Evolutionary conservation across 768 basidiomycete species (phyloP).

Genomic region (Mycena maculata): DNA sequence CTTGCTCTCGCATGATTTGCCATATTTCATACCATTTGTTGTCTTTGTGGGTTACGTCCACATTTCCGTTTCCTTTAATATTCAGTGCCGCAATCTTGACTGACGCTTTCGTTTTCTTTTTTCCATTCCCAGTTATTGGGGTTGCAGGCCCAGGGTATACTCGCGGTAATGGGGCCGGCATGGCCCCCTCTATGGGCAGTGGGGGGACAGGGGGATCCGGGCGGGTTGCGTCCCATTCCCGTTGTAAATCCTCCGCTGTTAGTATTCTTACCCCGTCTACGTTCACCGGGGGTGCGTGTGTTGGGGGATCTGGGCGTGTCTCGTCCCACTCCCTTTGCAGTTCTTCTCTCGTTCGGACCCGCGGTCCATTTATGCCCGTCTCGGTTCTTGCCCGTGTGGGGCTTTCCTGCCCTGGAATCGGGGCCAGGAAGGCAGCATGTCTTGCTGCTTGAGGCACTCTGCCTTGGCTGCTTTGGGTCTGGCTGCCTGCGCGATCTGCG

Average conservation of each 20-base stretch:
- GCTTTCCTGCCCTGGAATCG: background rate
- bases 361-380: too few species aligned
- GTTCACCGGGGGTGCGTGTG: too few species aligned
- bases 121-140: background rate
- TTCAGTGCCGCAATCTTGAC: background rate
- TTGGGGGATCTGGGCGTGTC: too few species aligned
- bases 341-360: too few species aligned
- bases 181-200: too few species aligned
- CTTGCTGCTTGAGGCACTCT: background rate
- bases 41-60: conserved; percentile 39
- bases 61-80: conserved; percentile 1
- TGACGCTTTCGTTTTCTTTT: conserved; percentile 7
- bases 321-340: too few species aligned
- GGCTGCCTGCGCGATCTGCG: background rate
- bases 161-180: background rate
- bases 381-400: too few species aligned
- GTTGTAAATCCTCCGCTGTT: background rate
- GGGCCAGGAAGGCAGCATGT: background rate
- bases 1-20: background rate
- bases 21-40: conserved; percentile 36
- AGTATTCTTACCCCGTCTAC: too few species aligned
- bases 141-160: background rate
- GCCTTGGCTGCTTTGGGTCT: background rate
- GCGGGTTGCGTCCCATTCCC: too few species aligned
- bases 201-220: background rate